Conservation (phyloP, 1,284 basidiomycete species). For the Cutaneotrichosporon spelunceum region DNA sequence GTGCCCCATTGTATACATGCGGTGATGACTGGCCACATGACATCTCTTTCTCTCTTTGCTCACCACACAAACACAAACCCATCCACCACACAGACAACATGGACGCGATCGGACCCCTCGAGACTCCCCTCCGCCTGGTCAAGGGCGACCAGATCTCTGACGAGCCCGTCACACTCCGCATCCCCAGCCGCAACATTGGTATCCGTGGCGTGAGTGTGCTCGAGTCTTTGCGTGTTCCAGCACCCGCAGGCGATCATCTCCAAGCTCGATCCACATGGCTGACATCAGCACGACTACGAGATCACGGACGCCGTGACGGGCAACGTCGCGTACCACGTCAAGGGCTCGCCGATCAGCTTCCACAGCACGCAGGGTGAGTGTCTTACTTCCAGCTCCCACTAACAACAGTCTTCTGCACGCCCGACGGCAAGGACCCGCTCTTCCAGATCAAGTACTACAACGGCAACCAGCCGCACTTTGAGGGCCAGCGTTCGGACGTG, state of each 20-base stretch:
- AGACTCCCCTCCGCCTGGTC: conserved; percentile 12
- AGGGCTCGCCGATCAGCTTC: conserved; percentile 10
- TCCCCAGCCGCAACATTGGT: conserved; percentile 10
- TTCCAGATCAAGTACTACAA: conserved; percentile 9
- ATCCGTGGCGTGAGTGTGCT: conserved; percentile 7
- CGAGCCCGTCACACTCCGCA: conserved; percentile 14
- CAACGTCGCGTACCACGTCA: conserved; percentile 11
- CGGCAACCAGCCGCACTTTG: conserved; percentile 4
- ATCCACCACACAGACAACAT: background rate
- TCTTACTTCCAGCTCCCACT: background rate
- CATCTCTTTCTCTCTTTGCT: background rate
- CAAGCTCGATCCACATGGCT: background rate
- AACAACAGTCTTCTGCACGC: conserved; percentile 8
- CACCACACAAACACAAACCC: background rate
- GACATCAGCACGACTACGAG: conserved; percentile 9
- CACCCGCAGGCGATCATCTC: background rate
- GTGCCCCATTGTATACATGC: background rate
- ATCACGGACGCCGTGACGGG: conserved; percentile 12
- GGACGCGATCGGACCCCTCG: conserved; percentile 14
- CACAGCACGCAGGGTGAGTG: conserved; percentile 11
- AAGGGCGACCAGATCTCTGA: conserved; percentile 8
- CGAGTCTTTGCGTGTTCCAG: background rate
- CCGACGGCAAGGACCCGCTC: conserved; percentile 16
- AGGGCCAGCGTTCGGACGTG: conserved; percentile 13
- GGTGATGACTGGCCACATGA: background rate